These are phyloP conservation scores for Logfia minima DNA, from an alignment of 129 eudicot species.

Conservation along the genomic window DNA sequence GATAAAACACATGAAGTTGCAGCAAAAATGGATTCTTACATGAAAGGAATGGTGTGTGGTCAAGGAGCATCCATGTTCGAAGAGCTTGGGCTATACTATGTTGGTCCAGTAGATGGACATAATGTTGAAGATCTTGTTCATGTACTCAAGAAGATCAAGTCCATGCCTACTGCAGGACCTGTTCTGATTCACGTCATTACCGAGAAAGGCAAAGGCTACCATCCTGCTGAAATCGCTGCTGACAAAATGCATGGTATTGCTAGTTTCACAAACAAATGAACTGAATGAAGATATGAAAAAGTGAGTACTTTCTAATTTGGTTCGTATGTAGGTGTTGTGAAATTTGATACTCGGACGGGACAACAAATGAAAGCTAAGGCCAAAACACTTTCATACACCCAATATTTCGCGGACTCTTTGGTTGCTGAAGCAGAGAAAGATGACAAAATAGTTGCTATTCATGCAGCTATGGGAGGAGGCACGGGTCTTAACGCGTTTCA, in stretches of 20 bases:
- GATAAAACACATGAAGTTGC: conserved; percentile 48
- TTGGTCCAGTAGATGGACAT: conserved; percentile 77
- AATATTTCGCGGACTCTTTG: conserved; percentile 60
- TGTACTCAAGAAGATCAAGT: conserved; percentile 47
- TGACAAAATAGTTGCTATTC: conserved; percentile 60
- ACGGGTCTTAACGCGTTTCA: conserved; percentile 64
- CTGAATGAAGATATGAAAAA: conserved; percentile 41
- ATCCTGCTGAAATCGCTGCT: conserved; percentile 58
- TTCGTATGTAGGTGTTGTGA: conserved; percentile 51
- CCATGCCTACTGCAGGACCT: conserved; percentile 53
- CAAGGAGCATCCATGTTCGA: conserved; percentile 44
- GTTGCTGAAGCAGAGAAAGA: conserved; percentile 60
- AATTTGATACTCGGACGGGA: conserved; percentile 53
- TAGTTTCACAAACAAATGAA: neutral
- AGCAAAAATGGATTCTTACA: conserved; percentile 40
- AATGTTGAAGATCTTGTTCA: conserved; percentile 52
- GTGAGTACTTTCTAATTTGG: conserved; percentile 45
- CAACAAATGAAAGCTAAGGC: conserved; percentile 46
- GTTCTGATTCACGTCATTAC: conserved; percentile 66
- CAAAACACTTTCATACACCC: conserved; percentile 53
- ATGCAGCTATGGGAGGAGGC: conserved; percentile 85
- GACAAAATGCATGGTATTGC: conserved; percentile 72
- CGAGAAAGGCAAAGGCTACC: conserved; percentile 81
- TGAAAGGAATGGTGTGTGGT: conserved; percentile 34
- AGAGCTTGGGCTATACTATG: conserved; percentile 59